These are phyloP conservation scores for Nannizzia gypsea DNA, from an alignment of 2,329 filamentous ascomycete species.

Conservation along the genomic window DNA sequence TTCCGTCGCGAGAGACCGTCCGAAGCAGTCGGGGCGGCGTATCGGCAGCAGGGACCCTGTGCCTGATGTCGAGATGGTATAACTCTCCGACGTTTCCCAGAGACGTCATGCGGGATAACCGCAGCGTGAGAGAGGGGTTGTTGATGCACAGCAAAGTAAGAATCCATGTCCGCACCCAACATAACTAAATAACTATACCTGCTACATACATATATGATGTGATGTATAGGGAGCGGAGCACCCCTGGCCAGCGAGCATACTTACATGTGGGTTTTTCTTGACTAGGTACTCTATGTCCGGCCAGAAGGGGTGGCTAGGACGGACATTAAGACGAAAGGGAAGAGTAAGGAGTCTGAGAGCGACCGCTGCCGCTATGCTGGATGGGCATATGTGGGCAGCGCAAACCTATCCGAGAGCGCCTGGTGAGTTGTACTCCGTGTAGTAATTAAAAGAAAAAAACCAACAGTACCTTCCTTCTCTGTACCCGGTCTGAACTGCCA, in stretches of 20 bases:
- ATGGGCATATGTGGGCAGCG: conserved; percentile 82
- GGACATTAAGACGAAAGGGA: too few relatives aligned
- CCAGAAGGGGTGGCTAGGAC: conserved; percentile 18
- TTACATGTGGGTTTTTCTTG: background rate
- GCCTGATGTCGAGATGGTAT: conserved; percentile 63
- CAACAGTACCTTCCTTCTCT: too few relatives aligned
- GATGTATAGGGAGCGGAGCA: too few relatives aligned
- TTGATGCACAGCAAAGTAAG: conserved; percentile 78
- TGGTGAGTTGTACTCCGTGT: conserved; percentile 55
- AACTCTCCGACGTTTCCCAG: conserved; percentile 57
- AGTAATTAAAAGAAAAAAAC: too few relatives aligned
- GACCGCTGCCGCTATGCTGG: conserved; percentile 33
- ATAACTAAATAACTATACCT: too few relatives aligned
- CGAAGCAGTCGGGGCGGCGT: conserved; percentile 50
- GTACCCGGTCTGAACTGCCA: too few relatives aligned
- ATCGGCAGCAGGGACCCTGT: conserved; percentile 67
- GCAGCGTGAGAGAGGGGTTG: conserved; percentile 57
- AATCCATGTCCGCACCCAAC: background rate
- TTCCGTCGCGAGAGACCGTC: conserved; percentile 64
- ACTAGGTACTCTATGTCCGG: conserved; percentile 26
- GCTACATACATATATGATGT: too few relatives aligned
- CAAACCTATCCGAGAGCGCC: conserved; percentile 84
- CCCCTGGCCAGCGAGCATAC: background rate
- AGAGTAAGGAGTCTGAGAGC: conserved; percentile 14
- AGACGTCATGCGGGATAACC: conserved; percentile 60